Evolutionary conservation across 768 basidiomycete species (phyloP).

Genomic region (Trametes punicea): DNA sequence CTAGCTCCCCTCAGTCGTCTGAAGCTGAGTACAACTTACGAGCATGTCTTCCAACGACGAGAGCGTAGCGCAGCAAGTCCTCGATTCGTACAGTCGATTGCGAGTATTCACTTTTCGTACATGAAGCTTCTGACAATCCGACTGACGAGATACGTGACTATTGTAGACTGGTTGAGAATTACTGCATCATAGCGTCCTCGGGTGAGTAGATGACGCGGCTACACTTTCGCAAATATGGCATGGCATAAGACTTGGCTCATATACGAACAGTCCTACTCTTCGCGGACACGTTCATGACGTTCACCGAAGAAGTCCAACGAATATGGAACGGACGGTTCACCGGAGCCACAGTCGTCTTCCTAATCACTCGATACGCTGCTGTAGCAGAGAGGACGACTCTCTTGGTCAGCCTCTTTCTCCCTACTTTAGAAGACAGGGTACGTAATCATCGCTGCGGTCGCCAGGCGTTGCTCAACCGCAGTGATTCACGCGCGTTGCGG

Average conservation of each 20-base stretch:
- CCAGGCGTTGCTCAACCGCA: too few species aligned
- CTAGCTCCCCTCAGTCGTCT: too few species aligned
- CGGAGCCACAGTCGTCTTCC: constrained; percentile 16
- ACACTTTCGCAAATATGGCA: background rate
- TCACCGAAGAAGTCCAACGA: constrained; percentile 16
- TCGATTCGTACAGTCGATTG: constrained; percentile 2
- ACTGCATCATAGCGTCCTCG: constrained; percentile 16
- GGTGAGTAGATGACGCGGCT: background rate
- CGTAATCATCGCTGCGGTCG: background rate
- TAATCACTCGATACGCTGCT: constrained; percentile 17
- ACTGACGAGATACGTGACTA: background rate
- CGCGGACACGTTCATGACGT: constrained; percentile 10
- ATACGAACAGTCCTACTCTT: constrained; percentile 10
- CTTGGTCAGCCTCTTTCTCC: constrained; percentile 16
- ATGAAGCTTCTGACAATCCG: background rate
- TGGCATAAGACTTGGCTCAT: background rate
- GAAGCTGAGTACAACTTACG: too few species aligned
- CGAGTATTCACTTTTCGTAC: background rate
- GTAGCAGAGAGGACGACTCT: constrained; percentile 18
- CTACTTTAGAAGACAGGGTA: constrained; percentile 13
- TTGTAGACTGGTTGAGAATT: constrained; percentile 2
- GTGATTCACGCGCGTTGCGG: too few species aligned
- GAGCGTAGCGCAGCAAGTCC: background rate
- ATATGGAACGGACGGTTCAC: constrained; percentile 20
- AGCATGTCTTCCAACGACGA: constrained; percentile 4